Base-by-base conservation (phyloP, 179 eudicot species). In the Monotropa hypopitys region DNA sequence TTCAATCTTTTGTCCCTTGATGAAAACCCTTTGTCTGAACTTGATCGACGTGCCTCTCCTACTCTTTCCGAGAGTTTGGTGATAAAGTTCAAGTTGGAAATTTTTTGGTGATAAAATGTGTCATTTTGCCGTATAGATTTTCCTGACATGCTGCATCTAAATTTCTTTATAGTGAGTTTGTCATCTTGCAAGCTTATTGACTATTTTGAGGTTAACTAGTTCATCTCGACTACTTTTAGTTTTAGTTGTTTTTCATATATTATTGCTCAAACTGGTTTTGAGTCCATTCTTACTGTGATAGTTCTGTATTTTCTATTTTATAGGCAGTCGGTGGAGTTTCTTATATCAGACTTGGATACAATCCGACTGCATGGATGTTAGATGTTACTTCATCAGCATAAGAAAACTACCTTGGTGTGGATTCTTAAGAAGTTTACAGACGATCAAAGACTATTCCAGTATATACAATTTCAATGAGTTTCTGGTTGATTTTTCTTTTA, bases 351-450 rank as follows among this genome's bases (percentile, higher is more conserved):
- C 83, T 86, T 69, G 94, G 94, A 2, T 86, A 80, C 76, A 91
- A 91, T 78, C 97, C 97, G 51, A 94, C 97, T 75, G 81, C 97
- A 15, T 91, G 97, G 97, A 86, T 90, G 75, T 85, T 91, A 68
- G 97, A 91, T 43, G 79, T 88, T 68, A 85, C 97, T 70, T 90
- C 91, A 80, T 82, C 89, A 56, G 83, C 90, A 75, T 90, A 86
- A 84, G 97, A 90, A 88, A 79, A 54, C 54, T 89, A 84, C 30
- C 83, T 91, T n/a, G 90, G 88, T 53, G 75, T 88, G 2, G 89
- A 91, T 74, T 90, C 90, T 86, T 81, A 92, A 11, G 90, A 88
- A 72, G 79, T 88, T 78, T 91, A 91, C 66, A 76, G 72, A 53
- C 72, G 47, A 68, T 91, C 94, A 47, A n/a, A 57, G 63, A 74